These are phyloP conservation scores for Saprolegnia parasitica DNA, from an alignment of 352 stramenopile species.

Conservation along the genomic window DNA sequence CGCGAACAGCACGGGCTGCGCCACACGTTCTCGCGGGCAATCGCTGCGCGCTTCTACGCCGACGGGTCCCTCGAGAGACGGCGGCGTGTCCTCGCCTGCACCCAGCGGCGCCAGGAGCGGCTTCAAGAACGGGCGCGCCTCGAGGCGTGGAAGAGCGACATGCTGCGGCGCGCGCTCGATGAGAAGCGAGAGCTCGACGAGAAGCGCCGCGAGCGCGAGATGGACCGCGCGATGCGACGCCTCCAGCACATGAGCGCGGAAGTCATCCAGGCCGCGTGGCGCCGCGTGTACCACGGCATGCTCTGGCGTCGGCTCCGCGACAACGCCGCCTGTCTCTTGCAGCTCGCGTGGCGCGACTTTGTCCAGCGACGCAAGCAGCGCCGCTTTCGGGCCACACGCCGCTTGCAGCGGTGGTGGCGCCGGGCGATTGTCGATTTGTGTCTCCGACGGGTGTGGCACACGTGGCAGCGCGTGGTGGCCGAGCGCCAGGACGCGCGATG, in stretches of 20 bases:
- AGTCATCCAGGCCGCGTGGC: conserved; percentile 19
- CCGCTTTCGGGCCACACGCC: background rate
- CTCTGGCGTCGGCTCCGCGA: conserved; percentile 11
- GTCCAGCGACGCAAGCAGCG: background rate
- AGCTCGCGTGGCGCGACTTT: conserved; percentile 14
- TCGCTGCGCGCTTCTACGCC: conserved; percentile 19
- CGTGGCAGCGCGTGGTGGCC: too few species aligned
- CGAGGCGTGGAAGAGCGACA: conserved; percentile 11
- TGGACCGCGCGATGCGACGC: conserved; percentile 6
- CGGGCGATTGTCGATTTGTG: background rate
- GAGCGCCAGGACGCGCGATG: too few species aligned
- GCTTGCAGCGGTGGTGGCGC: conserved; percentile 21
- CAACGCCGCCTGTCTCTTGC: conserved; percentile 20
- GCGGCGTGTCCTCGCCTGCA: conserved; percentile 8
- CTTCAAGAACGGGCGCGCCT: conserved; percentile 11
- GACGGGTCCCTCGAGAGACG: conserved; percentile 16
- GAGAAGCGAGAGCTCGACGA: conserved; percentile 23
- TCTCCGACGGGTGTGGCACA: background rate
- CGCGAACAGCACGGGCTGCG: conserved; percentile 18
- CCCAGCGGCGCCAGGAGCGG: conserved; percentile 7
- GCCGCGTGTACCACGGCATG: background rate
- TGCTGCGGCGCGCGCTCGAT: conserved; percentile 4
- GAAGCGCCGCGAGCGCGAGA: conserved; percentile 22
- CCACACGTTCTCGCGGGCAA: conserved; percentile 18
- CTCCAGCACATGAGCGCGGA: conserved; percentile 3